Base-by-base conservation (phyloP, 176 grass and related monocot genomes). In the Urochloa ruziziensis region DNA sequence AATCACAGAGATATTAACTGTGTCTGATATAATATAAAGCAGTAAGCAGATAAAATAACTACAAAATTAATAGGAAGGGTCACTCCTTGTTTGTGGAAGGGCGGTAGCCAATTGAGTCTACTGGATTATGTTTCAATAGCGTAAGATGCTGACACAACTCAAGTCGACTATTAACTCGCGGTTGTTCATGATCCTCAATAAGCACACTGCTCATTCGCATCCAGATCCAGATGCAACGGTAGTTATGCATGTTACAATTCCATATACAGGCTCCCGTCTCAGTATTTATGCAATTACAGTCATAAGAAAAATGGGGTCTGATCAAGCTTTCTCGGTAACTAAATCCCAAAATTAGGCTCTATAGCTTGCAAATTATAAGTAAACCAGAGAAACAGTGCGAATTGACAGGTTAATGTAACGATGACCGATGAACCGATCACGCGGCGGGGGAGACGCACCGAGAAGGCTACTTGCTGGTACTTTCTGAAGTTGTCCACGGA, bases 401-500 rank as follows among this genome's bases (percentile, higher is more conserved):
- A 35, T 65, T 48, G 3, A 51, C 42, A 27, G 24, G 57, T 57
- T 42, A 27, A 71, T 71, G 14, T 47, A 46, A 72, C 28, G 42
- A 46, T 28, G 67, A 44, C 46, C 16, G 40, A 44, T 29, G 67
- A 58, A 37, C 56, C 24, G 4, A 59, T 59, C 56, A 59, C n/a
- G 56, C 56, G 69, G 37, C 3, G 62, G 27, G 19, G 0, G 32
- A 56, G 8, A 52, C 78, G 82, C 86, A 98, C 95, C 86, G 77
- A 85, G 75, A 90, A 54, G 42, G 95, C 84, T 16, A 84, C 79
- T 30, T 98, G 87, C 86, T 98, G 95, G 82, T 91, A 93, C 62
- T 93, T 88, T 70, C 78, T 98, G 81, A 98, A 98, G 30, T 87
- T 88, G 81, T 82, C 86, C 1, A 94, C 88, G 27, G 95, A 98